Conservation (phyloP, 108 stramenopile genomes). For the Skeletonema marinoi region DNA sequence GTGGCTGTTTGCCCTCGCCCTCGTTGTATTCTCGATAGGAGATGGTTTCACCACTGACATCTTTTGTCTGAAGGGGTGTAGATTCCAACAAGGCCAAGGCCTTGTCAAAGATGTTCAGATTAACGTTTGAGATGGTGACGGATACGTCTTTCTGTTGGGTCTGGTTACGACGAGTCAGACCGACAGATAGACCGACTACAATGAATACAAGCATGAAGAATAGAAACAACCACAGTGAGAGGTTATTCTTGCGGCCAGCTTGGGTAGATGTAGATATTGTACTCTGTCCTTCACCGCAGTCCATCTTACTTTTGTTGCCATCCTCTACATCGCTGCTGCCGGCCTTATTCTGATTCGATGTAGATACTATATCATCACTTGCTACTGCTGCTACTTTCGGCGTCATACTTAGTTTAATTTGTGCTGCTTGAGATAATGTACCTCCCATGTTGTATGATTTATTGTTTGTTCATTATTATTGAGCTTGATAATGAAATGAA, state of each 20-base stretch:
- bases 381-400: background rate
- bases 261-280: background rate
- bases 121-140: background rate
- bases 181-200: constrained; percentile 16
- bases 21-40: constrained; percentile 30
- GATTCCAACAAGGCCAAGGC: constrained; percentile 11
- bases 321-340: background rate
- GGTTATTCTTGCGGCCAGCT: background rate
- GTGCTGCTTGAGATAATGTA: background rate
- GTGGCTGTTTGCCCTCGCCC: background rate
- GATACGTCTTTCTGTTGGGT: background rate
- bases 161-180: constrained; percentile 7
- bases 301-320: background rate
- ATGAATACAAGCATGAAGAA: background rate
- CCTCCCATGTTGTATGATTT: background rate
- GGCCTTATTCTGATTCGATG: background rate
- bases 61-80: constrained; percentile 10
- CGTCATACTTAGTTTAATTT: background rate
- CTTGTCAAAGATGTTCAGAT: constrained; percentile 13
- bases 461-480: too few relatives aligned
- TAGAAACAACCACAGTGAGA: background rate
- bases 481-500: background rate
- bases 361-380: background rate
- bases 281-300: background rate
- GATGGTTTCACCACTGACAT: constrained; percentile 18